A percentile compares a stretch with the other conserved stretches of the same genome.
Evolutionary conservation across 306 rosid genomes (phyloP).

Genomic region (Cicer chorassanicum): DNA sequence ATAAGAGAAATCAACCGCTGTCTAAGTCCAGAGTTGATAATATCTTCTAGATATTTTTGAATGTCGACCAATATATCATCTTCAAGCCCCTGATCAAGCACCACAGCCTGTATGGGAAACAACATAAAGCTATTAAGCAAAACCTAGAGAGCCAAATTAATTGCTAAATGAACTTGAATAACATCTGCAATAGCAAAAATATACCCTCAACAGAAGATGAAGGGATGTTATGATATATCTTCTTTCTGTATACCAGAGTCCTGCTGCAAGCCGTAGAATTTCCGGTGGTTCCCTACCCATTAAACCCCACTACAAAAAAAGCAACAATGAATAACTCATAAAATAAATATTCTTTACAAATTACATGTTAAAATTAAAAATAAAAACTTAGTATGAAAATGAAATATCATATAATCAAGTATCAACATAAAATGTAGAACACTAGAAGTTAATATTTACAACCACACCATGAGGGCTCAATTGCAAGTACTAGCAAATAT

Average conservation of each 20-base stretch:
- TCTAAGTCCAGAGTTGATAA: slow-evolving; percentile 78
- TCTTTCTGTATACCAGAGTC: slow-evolving; percentile 97
- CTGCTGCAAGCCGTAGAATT: slow-evolving; percentile 81
- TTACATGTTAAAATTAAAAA: slow-evolving; percentile 5
- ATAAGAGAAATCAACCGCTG: slow-evolving; percentile 81
- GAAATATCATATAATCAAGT: slow-evolving; percentile 15
- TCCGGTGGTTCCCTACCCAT: slow-evolving; percentile 90
- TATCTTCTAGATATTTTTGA: slow-evolving; percentile 87
- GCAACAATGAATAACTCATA: slow-evolving; percentile 26
- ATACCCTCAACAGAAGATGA: slow-evolving; percentile 86
- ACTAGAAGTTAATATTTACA: background rate
- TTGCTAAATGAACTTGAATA: slow-evolving; percentile 26
- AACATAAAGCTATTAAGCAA: slow-evolving; percentile 37
- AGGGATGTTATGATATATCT: slow-evolving; percentile 86
- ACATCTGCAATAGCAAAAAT: slow-evolving; percentile 30
- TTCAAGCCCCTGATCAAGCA: slow-evolving; percentile 92
- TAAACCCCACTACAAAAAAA: slow-evolving; percentile 77
- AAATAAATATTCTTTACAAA: slow-evolving; percentile 10
- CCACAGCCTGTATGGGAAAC: slow-evolving; percentile 75
- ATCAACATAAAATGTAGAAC: slow-evolving; percentile 14
- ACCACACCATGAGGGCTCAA: background rate
- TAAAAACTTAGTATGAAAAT: background rate
- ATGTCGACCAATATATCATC: slow-evolving; percentile 75
- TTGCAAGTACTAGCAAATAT: background rate
- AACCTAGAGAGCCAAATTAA: slow-evolving; percentile 16